Evolutionary conservation across 2,329 filamentous ascomycete species (phyloP).

Genomic region (Triangularia verruculosa): DNA sequence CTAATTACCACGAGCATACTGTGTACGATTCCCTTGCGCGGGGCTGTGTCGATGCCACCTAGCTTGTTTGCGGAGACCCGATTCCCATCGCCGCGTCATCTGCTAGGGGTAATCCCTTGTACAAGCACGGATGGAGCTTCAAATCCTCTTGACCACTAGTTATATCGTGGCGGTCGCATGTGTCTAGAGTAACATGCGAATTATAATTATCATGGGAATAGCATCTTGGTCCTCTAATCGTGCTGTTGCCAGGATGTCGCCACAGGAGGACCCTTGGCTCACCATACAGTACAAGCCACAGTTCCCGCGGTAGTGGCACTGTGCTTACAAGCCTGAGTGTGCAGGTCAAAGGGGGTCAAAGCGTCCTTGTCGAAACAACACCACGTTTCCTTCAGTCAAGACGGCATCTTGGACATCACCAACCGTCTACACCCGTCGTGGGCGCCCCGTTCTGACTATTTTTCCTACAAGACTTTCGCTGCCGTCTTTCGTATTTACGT

Average conservation of each 20-base stretch:
- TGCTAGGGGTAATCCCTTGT: no score
- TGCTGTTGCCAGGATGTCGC: no score
- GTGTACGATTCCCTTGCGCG: background rate
- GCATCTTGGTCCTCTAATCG: no score
- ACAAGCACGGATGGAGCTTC: no score
- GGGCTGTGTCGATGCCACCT: background rate
- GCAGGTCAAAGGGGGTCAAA: background rate
- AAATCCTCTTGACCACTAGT: no score
- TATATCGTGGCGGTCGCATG: no score
- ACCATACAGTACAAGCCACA: background rate
- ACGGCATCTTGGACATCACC: constrained; percentile 11
- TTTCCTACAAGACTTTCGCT: background rate
- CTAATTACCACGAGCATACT: background rate
- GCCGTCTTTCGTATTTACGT: background rate
- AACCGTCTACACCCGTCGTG: constrained; percentile 8
- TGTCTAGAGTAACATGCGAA: no score
- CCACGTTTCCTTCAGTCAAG: constrained; percentile 26
- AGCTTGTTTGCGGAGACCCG: background rate
- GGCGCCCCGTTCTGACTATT: background rate
- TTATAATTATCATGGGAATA: no score
- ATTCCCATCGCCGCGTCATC: background rate
- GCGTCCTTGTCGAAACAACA: constrained; percentile 23
- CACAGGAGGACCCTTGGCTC: background rate
- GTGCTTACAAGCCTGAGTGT: background rate
- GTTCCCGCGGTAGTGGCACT: background rate